Evolutionary conservation across 306 rosid species (phyloP).

Genomic region (Malus sylvestris): DNA sequence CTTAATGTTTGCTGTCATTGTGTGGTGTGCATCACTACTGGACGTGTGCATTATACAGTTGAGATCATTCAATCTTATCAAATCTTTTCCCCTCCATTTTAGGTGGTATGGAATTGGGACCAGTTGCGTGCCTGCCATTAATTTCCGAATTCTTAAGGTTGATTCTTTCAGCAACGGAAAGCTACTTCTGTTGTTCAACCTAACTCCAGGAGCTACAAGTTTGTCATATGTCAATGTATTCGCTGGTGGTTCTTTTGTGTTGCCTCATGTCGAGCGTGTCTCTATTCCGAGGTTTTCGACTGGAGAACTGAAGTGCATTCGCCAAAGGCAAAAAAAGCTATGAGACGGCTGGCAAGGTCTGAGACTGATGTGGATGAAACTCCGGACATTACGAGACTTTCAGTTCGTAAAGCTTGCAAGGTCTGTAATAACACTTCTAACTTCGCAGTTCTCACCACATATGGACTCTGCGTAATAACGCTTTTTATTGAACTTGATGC

Average conservation of each 20-base stretch:
- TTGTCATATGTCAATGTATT: conserved; percentile 8
- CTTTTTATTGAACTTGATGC: too few species aligned
- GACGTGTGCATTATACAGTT: neutral
- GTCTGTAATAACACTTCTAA: neutral
- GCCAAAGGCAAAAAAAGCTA: conserved; percentile 1
- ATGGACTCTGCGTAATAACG: too few species aligned
- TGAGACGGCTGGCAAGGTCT: conserved; percentile 11
- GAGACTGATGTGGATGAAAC: conserved; percentile 1
- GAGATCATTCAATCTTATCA: neutral
- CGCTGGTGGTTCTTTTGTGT: conserved; percentile 12
- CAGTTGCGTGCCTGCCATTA: conserved; percentile 21
- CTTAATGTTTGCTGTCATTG: neutral
- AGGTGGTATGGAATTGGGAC: conserved; percentile 28
- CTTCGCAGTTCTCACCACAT: too few species aligned
- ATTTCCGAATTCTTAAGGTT: conserved; percentile 28
- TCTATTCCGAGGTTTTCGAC: conserved; percentile 20
- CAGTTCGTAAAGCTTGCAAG: neutral
- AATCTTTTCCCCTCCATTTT: neutral
- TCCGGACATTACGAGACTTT: neutral
- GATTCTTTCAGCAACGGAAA: conserved; percentile 31
- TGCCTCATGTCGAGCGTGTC: conserved; percentile 16
- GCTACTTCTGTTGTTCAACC: conserved; percentile 24
- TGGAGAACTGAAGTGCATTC: conserved; percentile 26
- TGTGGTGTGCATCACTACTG: neutral
- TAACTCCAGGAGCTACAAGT: conserved; percentile 26